A percentile compares a stretch with the other conserved stretches of the same genome.
phyloP scores from a whole-genome alignment of 352 stramenopile species.

The Pythium diclinum region DNA sequence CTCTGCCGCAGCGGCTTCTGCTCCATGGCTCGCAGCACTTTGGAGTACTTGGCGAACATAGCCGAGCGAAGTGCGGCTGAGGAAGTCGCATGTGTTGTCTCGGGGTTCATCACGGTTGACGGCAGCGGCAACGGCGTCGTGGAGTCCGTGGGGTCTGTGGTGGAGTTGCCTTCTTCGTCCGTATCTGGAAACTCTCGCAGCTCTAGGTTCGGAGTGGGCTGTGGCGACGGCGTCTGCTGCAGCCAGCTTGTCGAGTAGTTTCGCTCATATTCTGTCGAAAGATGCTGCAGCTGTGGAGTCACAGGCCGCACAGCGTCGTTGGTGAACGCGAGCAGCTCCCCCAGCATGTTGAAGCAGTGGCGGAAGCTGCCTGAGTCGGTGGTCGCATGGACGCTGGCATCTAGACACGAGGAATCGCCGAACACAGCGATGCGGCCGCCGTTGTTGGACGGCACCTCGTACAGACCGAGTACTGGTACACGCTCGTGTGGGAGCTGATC shows the following conservation, averaged over 20 bases:
- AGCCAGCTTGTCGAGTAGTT: conserved; percentile 9
- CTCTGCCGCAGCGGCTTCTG: conserved; percentile 38
- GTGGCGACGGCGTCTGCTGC: conserved; percentile 10
- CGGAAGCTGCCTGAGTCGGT: conserved; percentile 32
- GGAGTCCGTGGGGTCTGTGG: neutral
- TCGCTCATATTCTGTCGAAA: conserved; percentile 20
- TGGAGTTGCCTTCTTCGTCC: conserved; percentile 4
- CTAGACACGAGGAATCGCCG: conserved; percentile 70
- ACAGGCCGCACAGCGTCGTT: conserved; percentile 34
- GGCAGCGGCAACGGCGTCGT: conserved; percentile 14
- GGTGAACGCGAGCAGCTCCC: conserved; percentile 51
- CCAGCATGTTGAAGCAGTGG: conserved; percentile 67
- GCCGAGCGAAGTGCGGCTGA: conserved; percentile 21
- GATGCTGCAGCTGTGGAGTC: conserved; percentile 17
- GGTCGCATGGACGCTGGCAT: conserved; percentile 47
- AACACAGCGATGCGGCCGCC: conserved; percentile 74
- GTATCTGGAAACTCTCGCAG: conserved; percentile 11
- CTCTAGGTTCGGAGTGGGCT: conserved; percentile 21
- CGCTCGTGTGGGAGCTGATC: conserved; percentile 30
- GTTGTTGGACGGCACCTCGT: conserved; percentile 53
- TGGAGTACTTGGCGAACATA: conserved; percentile 51
- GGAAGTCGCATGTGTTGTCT: conserved; percentile 13
- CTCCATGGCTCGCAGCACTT: conserved; percentile 49
- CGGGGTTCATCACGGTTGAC: conserved; percentile 15
- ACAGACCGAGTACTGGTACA: conserved; percentile 63